These are phyloP conservation scores for Penicillium aurantiogriseum DNA, from an alignment of 2,329 filamentous ascomycete genomes.

Conservation along the genomic window DNA sequence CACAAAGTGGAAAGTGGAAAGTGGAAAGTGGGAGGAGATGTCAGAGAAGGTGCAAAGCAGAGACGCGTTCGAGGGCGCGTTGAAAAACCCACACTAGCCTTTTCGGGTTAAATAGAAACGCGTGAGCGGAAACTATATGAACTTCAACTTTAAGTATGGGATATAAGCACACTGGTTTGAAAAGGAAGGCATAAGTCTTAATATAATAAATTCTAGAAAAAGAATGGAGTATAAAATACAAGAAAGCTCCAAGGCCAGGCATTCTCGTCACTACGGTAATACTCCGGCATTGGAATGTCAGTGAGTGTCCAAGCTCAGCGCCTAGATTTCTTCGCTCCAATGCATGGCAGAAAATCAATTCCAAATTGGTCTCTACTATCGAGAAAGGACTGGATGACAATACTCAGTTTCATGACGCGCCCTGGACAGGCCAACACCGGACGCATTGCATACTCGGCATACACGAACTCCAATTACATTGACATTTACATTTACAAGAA, in stretches of 20 bases:
- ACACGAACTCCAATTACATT: not conserved
- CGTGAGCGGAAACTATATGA: constrained; percentile 4
- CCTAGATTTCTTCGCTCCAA: not conserved
- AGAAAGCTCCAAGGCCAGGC: not conserved
- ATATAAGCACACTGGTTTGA: not conserved
- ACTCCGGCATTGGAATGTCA: constrained; percentile 23
- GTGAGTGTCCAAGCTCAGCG: not conserved
- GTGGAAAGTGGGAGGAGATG: constrained; percentile 9
- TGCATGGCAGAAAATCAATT: not conserved
- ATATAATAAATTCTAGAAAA: not conserved
- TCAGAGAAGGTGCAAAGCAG: constrained; percentile 8
- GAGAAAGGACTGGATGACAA: no score
- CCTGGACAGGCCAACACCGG: not conserved
- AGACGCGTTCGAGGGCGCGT: constrained; percentile 20
- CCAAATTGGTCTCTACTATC: not conserved
- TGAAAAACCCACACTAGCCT: constrained; percentile 8
- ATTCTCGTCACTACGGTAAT: constrained; percentile 24
- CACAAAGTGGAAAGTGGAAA: constrained; percentile 1
- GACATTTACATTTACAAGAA: not conserved
- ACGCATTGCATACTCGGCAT: not conserved
- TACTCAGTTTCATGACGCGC: not conserved
- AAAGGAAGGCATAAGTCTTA: not conserved
- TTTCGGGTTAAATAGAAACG: constrained; percentile 17
- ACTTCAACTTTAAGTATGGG: not conserved
- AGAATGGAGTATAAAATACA: not conserved